Evolutionary conservation across 495 filamentous ascomycete genomes (phyloP), one percentile per base, ranked within the genome.

Genomic region (Aspergillus cavernicola): DNA sequence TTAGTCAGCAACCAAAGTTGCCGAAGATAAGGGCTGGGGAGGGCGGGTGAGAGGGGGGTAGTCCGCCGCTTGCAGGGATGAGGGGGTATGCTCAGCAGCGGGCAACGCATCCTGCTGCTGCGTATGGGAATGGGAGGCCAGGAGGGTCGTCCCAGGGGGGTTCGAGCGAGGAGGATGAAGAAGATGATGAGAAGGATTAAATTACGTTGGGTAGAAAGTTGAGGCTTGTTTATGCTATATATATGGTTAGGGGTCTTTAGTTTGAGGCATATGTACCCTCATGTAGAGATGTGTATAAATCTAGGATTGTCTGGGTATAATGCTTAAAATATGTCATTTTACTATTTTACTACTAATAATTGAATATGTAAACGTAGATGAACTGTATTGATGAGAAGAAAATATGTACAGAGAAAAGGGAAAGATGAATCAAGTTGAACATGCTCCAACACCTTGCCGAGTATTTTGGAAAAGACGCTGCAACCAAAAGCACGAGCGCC

Each of bases 381-480:
- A 33, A 37, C 52, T 28, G 32, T 47, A 59, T 61, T 53, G 28
- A 53, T 35, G 37, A 40, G 52, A 57, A 53, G n/a, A 38, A 36
- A 53, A 61, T 59, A 68, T 68, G 52, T 68, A 70, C 67, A 66
- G 45, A 20, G 23, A 38, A 41, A 40, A 29, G 39, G 55, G 40
- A 54, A 44, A 50, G 46, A 59, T n/a, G n/a, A n/a, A n/a, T n/a
- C n/a, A n/a, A n/a, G n/a, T 45, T 42, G 52, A 55, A 64, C 60
- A 67, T 57, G 62, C 66, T 69, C 61, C 63, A 60, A 66, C 57
- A 61, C 67, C 67, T 66, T 65, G 61, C 59, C 63, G 29, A 61
- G 44, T 47, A 52, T 57, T 55, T 37, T 44, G n/a, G 24, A 49
- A 42, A 44, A 50, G 29, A 59, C 49, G 62, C 62, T 66, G 55